Evolutionary conservation across 108 stramenopile genomes (phyloP).

Genomic region (Fistulifera pelliculosa): DNA sequence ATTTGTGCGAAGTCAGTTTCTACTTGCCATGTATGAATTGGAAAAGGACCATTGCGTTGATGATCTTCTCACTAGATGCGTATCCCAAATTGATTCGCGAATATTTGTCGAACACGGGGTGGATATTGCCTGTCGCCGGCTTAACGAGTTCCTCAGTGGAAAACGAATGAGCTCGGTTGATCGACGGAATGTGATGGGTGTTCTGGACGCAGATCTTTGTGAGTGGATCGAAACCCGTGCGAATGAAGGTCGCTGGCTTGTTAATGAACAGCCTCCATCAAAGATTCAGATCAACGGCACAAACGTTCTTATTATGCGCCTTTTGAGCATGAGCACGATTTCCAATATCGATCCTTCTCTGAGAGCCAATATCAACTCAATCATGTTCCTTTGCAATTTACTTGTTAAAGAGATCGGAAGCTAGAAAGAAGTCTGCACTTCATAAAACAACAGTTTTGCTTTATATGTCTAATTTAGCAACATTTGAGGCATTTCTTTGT

Average conservation of each 20-base stretch:
- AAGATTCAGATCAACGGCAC: slow-evolving; percentile 42
- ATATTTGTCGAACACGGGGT: slow-evolving; percentile 51
- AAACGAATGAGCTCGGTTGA: slow-evolving; percentile 24
- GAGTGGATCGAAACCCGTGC: slow-evolving; percentile 61
- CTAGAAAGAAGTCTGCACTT: background rate
- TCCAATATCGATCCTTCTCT: slow-evolving; percentile 25
- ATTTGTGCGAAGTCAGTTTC: slow-evolving; percentile 50
- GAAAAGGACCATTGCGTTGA: slow-evolving; percentile 63
- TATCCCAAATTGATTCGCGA: slow-evolving; percentile 26
- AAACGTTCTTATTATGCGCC: slow-evolving; percentile 48
- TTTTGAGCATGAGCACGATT: slow-evolving; percentile 44
- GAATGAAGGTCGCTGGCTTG: slow-evolving; percentile 21
- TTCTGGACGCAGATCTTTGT: slow-evolving; percentile 71
- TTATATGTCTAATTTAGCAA: background rate
- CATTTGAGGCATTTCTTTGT: background rate
- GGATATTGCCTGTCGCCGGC: slow-evolving; percentile 52
- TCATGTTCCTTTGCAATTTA: slow-evolving; percentile 50
- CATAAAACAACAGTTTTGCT: background rate
- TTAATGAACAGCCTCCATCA: slow-evolving; percentile 1
- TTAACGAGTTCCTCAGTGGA: slow-evolving; percentile 37
- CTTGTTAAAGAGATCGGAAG: slow-evolving; percentile 35
- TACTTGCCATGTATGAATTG: slow-evolving; percentile 65
- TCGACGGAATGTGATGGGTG: slow-evolving; percentile 43
- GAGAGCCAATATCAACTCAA: slow-evolving; percentile 45
- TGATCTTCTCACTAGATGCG: slow-evolving; percentile 40